These are phyloP conservation scores for Niveomyces coronatus DNA, from an alignment of 2,329 filamentous ascomycete genomes.

Conservation along the genomic window DNA sequence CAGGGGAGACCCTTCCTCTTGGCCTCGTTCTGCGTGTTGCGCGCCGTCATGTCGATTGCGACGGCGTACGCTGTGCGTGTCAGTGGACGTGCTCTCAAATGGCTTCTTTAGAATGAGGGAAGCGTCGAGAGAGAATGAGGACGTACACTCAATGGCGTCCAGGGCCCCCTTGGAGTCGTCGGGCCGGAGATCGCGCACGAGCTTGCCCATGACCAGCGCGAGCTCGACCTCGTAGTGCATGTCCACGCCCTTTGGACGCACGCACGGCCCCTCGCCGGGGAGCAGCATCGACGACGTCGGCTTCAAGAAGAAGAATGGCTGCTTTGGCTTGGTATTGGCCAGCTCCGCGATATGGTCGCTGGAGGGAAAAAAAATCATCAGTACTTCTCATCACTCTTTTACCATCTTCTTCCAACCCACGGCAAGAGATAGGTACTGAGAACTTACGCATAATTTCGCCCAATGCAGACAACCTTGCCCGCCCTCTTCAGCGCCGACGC, in stretches of 20 bases:
- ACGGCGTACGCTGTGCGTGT: conserved; percentile 68
- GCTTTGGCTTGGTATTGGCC: conserved; percentile 76
- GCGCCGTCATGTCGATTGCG: conserved; percentile 93
- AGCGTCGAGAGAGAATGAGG: not conserved
- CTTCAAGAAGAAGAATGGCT: conserved; percentile 99
- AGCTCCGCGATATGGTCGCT: conserved; percentile 92
- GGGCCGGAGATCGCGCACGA: conserved; percentile 62
- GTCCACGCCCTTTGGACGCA: conserved; percentile 72
- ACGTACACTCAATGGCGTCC: conserved; percentile 68
- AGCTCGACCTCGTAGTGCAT: conserved; percentile 95
- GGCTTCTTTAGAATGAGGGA: not conserved
- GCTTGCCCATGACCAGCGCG: conserved; percentile 77
- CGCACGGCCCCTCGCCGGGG: conserved; percentile 66
- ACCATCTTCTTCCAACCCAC: conserved; percentile 11
- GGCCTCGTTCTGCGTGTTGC: conserved; percentile 90
- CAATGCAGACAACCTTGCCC: conserved; percentile 82
- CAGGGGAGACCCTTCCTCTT: conserved; percentile 96
- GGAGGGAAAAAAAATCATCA: conserved; percentile 10
- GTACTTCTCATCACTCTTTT: conserved; percentile 15
- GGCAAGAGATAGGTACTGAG: conserved; percentile 4
- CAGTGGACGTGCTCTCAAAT: not conserved
- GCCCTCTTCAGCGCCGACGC: conserved; percentile 42
- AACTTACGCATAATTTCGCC: conserved; percentile 85
- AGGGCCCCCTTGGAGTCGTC: conserved; percentile 67
- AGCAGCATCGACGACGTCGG: conserved; percentile 77